Percentiles rank a stretch among this genome's conserved stretches.
These are phyloP conservation scores for Salicornia ramosissima DNA, from an alignment of 148 eudicot species.

Conservation along the genomic window DNA sequence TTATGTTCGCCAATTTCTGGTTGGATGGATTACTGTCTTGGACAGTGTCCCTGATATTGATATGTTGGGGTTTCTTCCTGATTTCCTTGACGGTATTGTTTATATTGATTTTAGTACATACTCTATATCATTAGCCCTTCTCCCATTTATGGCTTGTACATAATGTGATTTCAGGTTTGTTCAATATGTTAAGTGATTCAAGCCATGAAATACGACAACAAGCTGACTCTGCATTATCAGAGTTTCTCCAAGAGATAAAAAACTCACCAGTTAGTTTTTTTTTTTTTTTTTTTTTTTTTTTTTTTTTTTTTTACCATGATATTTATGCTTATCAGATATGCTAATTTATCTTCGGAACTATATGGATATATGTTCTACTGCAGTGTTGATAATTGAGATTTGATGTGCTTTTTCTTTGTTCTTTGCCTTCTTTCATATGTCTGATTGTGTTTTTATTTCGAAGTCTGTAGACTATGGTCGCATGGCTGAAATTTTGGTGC, in stretches of 20 bases:
- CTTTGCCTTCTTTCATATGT: constrained; percentile 15
- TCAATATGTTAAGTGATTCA: constrained; percentile 93
- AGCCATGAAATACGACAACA: constrained; percentile 98
- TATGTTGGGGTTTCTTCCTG: constrained; percentile 99
- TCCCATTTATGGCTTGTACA: constrained; percentile 10
- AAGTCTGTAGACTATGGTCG: constrained; percentile 99
- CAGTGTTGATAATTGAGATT: not conserved
- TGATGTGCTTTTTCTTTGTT: not conserved
- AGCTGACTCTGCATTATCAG: constrained; percentile 96
- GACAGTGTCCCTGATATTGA: constrained; percentile 99
- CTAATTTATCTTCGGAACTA: not conserved
- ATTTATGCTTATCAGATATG: not conserved
- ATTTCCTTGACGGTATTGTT: constrained; percentile 91
- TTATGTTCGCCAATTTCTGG: constrained; percentile 95
- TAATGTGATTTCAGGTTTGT: constrained; percentile 61
- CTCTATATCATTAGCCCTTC: not conserved
- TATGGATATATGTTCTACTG: not conserved
- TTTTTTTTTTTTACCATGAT: not conserved
- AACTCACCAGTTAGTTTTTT: constrained; percentile 78
- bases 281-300: not conserved
- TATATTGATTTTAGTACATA: not conserved
- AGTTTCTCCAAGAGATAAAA: constrained; percentile 96
- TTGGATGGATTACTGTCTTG: constrained; percentile 97
- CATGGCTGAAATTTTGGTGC: constrained; percentile 97
- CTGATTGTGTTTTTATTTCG: constrained; percentile 38